Conservation (phyloP, 345 rosid genomes). For the Jatropha curcas region DNA sequence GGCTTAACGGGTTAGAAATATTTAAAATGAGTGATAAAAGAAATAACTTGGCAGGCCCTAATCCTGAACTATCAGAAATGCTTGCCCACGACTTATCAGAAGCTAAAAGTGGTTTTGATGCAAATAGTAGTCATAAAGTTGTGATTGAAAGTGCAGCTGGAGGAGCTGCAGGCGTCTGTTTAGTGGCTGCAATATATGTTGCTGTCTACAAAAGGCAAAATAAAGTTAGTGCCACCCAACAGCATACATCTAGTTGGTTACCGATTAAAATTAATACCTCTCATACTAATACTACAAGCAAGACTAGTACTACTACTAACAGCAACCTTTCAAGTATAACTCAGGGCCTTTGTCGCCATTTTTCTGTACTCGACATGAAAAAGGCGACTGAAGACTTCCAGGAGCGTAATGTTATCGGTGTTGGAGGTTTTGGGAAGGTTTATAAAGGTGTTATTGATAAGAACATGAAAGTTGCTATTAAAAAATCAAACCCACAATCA, state of each 20-base stretch:
- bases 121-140: conserved; percentile 8
- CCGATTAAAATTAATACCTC: conserved; percentile 62
- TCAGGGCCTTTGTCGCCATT: conserved; percentile 69
- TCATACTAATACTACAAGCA: conserved; percentile 43
- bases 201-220: conserved; percentile 42
- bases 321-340: conserved; percentile 58
- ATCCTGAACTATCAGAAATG: conserved; percentile 61
- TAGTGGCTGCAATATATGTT: conserved; percentile 53
- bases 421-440: conserved; percentile 94
- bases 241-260: conserved; percentile 67
- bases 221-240: conserved; percentile 28
- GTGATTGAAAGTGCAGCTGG: conserved; percentile 58
- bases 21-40: conserved; percentile 55
- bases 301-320: conserved; percentile 32
- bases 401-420: conserved; percentile 68
- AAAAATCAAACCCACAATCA: conserved; percentile 72
- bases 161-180: conserved; percentile 49
- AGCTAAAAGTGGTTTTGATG: conserved; percentile 14
- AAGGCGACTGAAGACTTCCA: conserved; percentile 62
- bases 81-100: conserved; percentile 35
- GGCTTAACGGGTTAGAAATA: conserved; percentile 73
- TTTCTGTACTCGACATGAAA: conserved; percentile 60
- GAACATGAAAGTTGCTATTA: conserved; percentile 59
- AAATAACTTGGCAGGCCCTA: conserved; percentile 61
- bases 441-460: conserved; percentile 69